These are phyloP conservation scores for Rhododendron vialii DNA, from an alignment of 148 eudicot genomes.

Conservation along the genomic window DNA sequence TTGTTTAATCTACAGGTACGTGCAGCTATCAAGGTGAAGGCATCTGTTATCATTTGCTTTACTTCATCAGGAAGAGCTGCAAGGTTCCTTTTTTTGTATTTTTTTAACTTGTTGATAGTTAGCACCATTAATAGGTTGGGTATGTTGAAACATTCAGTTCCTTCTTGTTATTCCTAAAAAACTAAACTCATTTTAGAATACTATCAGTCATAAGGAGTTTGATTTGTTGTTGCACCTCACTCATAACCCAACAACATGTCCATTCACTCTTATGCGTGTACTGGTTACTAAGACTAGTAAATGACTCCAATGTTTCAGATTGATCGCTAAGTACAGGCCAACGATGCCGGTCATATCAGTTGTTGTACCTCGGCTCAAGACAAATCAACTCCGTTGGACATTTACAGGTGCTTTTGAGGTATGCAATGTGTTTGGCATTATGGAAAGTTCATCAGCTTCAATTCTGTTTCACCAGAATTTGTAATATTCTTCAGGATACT, in stretches of 20 bases:
- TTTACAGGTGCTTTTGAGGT: slow-evolving; percentile 98
- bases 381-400: slow-evolving; percentile 81
- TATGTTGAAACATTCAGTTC: not conserved
- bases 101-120: not conserved
- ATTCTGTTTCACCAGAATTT: not conserved
- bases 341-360: slow-evolving; percentile 78
- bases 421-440: slow-evolving; percentile 1
- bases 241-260: not conserved
- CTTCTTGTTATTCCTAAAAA: not conserved
- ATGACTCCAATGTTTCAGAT: slow-evolving; percentile 30
- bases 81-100: slow-evolving; percentile 33
- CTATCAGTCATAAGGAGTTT: not conserved
- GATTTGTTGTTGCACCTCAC: not conserved
- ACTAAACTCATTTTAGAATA: no score
- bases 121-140: not conserved
- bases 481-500: not conserved
- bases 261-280: not conserved
- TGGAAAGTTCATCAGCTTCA: slow-evolving; percentile 3
- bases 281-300: not conserved
- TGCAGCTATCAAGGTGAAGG: slow-evolving; percentile 95
- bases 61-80: slow-evolving; percentile 98
- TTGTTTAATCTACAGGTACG: slow-evolving; percentile 50
- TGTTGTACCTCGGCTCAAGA: slow-evolving; percentile 74
- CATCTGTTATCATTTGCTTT: slow-evolving; percentile 92
- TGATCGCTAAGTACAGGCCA: slow-evolving; percentile 84